Conservation (phyloP, 108 stramenopile genomes). For the Epipyxis sp. region DNA sequence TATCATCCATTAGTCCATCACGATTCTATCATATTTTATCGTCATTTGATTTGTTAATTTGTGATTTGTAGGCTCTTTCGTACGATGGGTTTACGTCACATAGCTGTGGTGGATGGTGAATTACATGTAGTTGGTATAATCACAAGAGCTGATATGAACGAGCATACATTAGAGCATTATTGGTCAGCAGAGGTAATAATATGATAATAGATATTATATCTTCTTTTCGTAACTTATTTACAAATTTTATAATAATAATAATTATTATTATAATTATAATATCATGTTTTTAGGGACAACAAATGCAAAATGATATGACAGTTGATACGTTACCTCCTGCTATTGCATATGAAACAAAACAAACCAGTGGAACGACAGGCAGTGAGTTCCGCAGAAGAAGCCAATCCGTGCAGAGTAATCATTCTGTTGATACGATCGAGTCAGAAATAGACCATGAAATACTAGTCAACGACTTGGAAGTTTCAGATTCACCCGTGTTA, state of each 20-base stretch:
- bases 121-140: conserved; percentile 53
- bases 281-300: conserved; percentile 18
- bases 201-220: background rate
- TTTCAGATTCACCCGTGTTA: background rate
- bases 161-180: background rate
- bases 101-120: conserved; percentile 54
- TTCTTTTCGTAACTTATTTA: too few relatives aligned
- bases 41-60: background rate
- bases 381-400: conserved; percentile 7
- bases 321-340: conserved; percentile 25
- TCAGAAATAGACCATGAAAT: conserved; percentile 15
- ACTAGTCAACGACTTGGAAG: background rate
- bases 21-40: too few relatives aligned
- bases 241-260: too few relatives aligned
- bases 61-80: conserved; percentile 46
- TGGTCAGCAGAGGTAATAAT: background rate
- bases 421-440: conserved; percentile 3
- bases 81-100: conserved; percentile 56
- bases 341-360: conserved; percentile 15
- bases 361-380: background rate
- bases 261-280: too few relatives aligned
- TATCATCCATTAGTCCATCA: too few relatives aligned
- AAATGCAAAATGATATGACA: conserved; percentile 16
- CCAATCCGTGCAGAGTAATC: background rate
- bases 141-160: conserved; percentile 38